Conservation (phyloP, 306 rosid species). For the Prosopis cineraria region DNA sequence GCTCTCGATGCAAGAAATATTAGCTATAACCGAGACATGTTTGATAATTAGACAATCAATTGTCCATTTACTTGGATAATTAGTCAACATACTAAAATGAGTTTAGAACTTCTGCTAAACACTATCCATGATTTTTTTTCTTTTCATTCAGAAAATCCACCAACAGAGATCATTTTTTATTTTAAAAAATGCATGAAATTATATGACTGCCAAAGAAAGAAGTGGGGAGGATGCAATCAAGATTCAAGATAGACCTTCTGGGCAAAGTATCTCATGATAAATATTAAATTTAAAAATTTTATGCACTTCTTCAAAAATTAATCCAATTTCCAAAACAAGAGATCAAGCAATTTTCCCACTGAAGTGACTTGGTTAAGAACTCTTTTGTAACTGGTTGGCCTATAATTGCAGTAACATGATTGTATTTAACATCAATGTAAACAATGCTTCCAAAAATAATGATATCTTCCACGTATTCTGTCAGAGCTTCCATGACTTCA, state of each 20-base stretch:
- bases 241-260: not conserved
- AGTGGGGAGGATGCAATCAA: not conserved
- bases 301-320: not conserved
- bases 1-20: not conserved
- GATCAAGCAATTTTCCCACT: not conserved
- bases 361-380: too few species aligned
- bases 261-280: not conserved
- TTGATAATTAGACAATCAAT: not conserved
- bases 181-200: not conserved
- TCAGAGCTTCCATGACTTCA: conserved; percentile 10
- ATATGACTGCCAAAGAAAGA: not conserved
- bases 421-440: not conserved
- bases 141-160: not conserved
- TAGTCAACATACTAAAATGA: not conserved
- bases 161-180: not conserved
- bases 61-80: not conserved
- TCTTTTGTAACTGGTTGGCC: not conserved
- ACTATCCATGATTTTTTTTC: not conserved
- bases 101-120: not conserved
- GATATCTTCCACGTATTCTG: too few species aligned
- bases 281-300: not conserved
- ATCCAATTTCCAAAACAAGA: not conserved
- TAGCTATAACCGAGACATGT: not conserved
- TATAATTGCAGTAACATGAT: not conserved
- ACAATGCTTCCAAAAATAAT: not conserved